Evolutionary conservation across 2,329 filamentous ascomycete species (phyloP).

Genomic region (Pseudogymnoascus sp.): DNA sequence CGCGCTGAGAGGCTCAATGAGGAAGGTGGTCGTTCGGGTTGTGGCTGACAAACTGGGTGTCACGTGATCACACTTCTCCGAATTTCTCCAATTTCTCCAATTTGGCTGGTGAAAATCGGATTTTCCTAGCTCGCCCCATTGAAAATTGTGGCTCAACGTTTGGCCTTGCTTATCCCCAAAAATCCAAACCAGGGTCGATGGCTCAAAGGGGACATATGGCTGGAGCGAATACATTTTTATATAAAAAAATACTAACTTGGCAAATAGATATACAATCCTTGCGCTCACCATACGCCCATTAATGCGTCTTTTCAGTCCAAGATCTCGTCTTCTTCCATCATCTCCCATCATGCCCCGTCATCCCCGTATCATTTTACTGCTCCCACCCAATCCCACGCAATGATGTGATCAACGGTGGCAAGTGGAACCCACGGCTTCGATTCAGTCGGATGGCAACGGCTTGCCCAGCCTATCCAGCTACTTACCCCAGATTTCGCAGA

Average conservation of each 20-base stretch:
- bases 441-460: background rate
- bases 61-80: background rate
- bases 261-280: background rate
- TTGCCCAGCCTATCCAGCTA: background rate
- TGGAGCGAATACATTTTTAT: background rate
- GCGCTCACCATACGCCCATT: background rate
- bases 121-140: background rate
- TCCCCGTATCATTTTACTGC: background rate
- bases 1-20: background rate
- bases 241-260: background rate
- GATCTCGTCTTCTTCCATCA: slow-evolving; percentile 5
- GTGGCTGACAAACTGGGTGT: background rate
- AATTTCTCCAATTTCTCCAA: slow-evolving; percentile 6
- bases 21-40: background rate
- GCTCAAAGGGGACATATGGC: background rate
- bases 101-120: slow-evolving; percentile 1
- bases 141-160: background rate
- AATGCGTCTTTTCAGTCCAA: background rate
- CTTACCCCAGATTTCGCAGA: background rate
- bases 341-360: background rate
- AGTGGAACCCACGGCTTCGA: background rate
- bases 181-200: background rate
- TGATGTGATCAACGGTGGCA: background rate
- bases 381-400: background rate
- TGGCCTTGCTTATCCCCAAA: background rate